Conservation (phyloP, 2,329 filamentous ascomycete genomes). For the Cadophora sp. region DNA sequence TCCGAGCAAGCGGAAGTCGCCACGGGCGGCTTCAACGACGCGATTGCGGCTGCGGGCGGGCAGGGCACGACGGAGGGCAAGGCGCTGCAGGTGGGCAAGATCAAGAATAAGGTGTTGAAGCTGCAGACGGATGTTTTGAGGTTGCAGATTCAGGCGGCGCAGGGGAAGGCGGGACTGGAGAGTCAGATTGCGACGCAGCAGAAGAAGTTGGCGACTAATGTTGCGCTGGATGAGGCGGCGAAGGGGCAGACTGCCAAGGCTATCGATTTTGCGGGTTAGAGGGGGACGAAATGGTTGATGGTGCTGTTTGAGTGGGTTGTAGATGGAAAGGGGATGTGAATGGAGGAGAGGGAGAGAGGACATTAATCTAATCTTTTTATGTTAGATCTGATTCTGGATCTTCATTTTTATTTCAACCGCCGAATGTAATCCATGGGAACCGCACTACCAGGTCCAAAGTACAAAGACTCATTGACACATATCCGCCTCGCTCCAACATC, state of each 20-base stretch:
- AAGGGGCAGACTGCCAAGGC: conserved; percentile 44
- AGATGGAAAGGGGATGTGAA: not conserved
- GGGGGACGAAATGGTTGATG: not conserved
- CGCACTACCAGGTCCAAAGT: no score
- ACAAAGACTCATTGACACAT: no score
- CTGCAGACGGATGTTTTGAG: conserved; percentile 58
- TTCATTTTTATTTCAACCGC: not conserved
- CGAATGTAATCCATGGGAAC: no score
- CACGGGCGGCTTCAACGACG: conserved; percentile 57
- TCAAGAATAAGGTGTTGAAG: conserved; percentile 67
- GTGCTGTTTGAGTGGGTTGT: not conserved
- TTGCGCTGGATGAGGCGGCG: conserved; percentile 47
- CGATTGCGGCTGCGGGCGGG: conserved; percentile 52
- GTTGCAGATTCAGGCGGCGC: conserved; percentile 58
- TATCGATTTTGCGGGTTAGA: conserved; percentile 32
- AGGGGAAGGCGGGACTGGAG: conserved; percentile 52
- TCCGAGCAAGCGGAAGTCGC: conserved; percentile 61
- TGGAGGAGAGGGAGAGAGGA: not conserved
- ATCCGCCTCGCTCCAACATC: no score
- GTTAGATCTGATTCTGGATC: not conserved
- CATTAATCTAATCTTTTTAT: conserved; percentile 10
- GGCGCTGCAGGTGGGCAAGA: conserved; percentile 61
- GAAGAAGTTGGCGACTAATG: conserved; percentile 60
- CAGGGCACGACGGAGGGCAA: conserved; percentile 47
- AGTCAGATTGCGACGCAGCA: conserved; percentile 54